These are phyloP conservation scores for Fusarium goolgardi DNA, from an alignment of 2,329 filamentous ascomycete genomes.

Conservation along the genomic window DNA sequence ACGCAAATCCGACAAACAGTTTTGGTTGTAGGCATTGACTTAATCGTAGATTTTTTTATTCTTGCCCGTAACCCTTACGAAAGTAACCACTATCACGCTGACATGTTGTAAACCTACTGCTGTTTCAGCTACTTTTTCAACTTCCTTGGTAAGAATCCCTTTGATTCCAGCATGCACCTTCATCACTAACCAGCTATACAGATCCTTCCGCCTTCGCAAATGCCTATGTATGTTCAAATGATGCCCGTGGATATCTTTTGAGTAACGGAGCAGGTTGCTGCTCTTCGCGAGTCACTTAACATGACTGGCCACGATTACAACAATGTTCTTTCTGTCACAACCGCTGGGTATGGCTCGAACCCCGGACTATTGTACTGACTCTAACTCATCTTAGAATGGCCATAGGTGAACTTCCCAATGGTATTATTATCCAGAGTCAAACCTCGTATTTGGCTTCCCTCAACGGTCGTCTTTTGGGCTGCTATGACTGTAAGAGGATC, in stretches of 20 bases:
- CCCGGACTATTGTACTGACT: rapidly evolving
- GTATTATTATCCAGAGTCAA: constrained; percentile 68
- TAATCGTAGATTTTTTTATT: constrained; percentile 49
- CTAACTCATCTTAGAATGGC: constrained; percentile 45
- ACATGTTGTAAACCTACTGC: constrained; percentile 47
- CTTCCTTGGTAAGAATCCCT: constrained; percentile 50
- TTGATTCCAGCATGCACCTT: rapidly evolving
- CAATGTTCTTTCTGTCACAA: constrained; percentile 44
- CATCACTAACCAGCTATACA: not conserved
- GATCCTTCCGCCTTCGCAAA: constrained; percentile 50
- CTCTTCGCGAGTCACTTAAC: constrained; percentile 57
- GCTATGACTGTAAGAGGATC: constrained; percentile 61
- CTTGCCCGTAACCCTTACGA: constrained; percentile 20
- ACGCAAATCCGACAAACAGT: rapidly evolving
- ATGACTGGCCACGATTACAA: constrained; percentile 56
- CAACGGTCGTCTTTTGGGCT: constrained; percentile 70
- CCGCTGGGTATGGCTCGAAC: constrained; percentile 41
- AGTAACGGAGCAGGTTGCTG: constrained; percentile 49
- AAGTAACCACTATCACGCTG: rapidly evolving
- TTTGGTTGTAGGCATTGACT: rapidly evolving
- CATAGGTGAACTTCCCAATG: constrained; percentile 68
- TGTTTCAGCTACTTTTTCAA: constrained; percentile 54
- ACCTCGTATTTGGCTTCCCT: constrained; percentile 68
- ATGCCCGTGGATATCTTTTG: rapidly evolving
- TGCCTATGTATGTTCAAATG: constrained; percentile 50